A percentile compares a stretch with the other conserved stretches of the same genome.
Evolutionary conservation across 306 rosid species (phyloP).

Genomic region (Cicer chorassanicum): DNA sequence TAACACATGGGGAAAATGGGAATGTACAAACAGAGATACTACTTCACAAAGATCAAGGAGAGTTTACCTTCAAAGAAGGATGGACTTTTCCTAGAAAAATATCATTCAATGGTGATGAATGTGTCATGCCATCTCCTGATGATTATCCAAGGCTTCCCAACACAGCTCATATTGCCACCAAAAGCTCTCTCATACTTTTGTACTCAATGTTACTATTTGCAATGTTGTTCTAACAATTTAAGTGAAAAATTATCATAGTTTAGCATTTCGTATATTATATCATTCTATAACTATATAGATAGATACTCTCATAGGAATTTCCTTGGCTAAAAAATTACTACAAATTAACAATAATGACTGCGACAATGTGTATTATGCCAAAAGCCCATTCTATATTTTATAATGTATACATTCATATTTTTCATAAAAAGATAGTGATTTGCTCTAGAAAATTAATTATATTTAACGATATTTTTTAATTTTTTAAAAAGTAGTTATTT

Average conservation of each 20-base stretch:
- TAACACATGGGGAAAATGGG: slow-evolving; percentile 60
- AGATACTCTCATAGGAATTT: too few species aligned
- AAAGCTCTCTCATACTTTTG: slow-evolving; percentile 13
- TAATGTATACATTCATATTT: too few species aligned
- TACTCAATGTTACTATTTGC: slow-evolving; percentile 29
- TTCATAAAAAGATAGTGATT: too few species aligned
- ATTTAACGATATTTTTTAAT: too few species aligned
- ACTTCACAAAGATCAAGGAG: slow-evolving; percentile 62
- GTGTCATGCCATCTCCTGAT: slow-evolving; percentile 85
- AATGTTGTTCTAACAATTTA: slow-evolving; percentile 16
- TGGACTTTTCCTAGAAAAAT: slow-evolving; percentile 84
- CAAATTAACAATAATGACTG: too few species aligned
- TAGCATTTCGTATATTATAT: not conserved
- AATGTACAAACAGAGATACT: slow-evolving; percentile 76
- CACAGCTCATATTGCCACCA: slow-evolving; percentile 34
- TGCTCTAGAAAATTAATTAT: too few species aligned
- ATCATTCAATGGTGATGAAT: slow-evolving; percentile 76
- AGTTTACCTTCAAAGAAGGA: slow-evolving; percentile 71
- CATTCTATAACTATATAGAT: too few species aligned
- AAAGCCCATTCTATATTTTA: too few species aligned
- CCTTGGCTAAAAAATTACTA: too few species aligned
- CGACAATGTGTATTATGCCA: too few species aligned
- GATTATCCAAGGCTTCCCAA: slow-evolving; percentile 70
- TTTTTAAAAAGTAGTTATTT: too few species aligned
- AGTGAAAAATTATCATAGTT: not conserved